Conservation (phyloP, 805 yeast species). For the Monosporozyma unispora region DNA sequence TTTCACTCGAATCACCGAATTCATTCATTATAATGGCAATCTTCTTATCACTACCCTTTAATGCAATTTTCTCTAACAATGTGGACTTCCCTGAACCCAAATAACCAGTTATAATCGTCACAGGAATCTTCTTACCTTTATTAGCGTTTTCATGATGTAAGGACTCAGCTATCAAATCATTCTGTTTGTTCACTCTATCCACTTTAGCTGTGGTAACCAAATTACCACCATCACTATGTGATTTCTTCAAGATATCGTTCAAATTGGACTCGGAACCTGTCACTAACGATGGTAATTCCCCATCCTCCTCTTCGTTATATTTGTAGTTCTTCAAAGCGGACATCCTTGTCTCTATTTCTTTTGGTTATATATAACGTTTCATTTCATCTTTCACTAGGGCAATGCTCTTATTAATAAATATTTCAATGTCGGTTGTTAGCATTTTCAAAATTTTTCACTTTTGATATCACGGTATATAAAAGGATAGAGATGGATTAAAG, state of each 20-base stretch:
- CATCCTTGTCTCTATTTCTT: constrained; percentile 3
- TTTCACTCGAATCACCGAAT: constrained; percentile 83
- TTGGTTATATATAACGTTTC: background rate
- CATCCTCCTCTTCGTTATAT: constrained; percentile 27
- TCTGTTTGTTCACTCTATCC: constrained; percentile 21
- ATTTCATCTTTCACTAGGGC: too few species aligned
- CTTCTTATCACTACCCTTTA: constrained; percentile 51
- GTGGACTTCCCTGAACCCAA: constrained; percentile 94
- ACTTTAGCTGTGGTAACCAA: constrained; percentile 26
- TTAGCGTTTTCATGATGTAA: background rate
- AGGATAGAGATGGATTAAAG: background rate
- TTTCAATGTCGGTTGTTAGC: background rate
- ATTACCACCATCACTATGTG: constrained; percentile 24
- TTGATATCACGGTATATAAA: background rate
- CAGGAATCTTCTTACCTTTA: constrained; percentile 55
- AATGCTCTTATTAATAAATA: too few species aligned
- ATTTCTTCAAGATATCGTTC: constrained; percentile 16
- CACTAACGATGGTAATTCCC: constrained; percentile 25
- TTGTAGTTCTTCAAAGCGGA: constrained; percentile 26
- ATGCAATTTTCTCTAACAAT: constrained; percentile 63
- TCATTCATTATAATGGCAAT: constrained; percentile 89
- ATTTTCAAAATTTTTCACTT: background rate
- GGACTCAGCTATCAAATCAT: background rate
- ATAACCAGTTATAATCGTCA: constrained; percentile 90
- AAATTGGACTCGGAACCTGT: constrained; percentile 24